Percentiles rank a stretch among this genome's conserved stretches.
Conservation (phyloP, 2,329 filamentous ascomycete genomes). For the Calonectria leucothoes region DNA sequence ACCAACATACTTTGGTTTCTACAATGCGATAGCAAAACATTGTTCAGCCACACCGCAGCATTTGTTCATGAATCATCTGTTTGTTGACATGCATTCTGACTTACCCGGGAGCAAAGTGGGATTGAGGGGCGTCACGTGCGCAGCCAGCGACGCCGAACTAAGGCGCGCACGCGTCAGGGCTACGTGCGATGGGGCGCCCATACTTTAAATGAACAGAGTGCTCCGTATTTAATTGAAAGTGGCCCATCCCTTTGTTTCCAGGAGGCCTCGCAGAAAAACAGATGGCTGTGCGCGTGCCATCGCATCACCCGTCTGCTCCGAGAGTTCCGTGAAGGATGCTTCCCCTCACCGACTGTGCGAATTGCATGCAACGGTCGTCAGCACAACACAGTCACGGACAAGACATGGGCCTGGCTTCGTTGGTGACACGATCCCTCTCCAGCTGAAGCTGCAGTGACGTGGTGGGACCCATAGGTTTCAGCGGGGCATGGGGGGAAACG, state of each 20-base stretch:
- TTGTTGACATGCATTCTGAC: background rate
- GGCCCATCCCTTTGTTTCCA: background rate
- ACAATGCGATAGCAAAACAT: no score
- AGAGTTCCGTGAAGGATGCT: background rate
- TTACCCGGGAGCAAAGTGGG: background rate
- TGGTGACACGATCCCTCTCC: background rate
- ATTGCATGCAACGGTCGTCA: background rate
- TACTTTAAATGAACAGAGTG: conserved; percentile 5
- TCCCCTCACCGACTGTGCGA: background rate
- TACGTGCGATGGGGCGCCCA: background rate
- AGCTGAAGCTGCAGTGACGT: conserved; percentile 14
- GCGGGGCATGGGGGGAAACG: conserved; percentile 6
- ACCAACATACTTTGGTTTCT: background rate
- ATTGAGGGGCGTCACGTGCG: conserved; percentile 2
- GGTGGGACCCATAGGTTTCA: background rate
- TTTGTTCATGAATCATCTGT: background rate
- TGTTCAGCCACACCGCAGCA: background rate
- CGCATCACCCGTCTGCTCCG: background rate
- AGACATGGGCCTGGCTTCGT: background rate
- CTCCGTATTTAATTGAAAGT: background rate
- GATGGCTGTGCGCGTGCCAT: background rate
- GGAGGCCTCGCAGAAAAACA: conserved; percentile 18
- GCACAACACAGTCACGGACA: background rate
- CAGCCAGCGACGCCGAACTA: background rate
- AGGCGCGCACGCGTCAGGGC: background rate